Conservation (phyloP, 2,329 filamentous ascomycete genomes). For the Stachybotrys chlorohalonatus region DNA sequence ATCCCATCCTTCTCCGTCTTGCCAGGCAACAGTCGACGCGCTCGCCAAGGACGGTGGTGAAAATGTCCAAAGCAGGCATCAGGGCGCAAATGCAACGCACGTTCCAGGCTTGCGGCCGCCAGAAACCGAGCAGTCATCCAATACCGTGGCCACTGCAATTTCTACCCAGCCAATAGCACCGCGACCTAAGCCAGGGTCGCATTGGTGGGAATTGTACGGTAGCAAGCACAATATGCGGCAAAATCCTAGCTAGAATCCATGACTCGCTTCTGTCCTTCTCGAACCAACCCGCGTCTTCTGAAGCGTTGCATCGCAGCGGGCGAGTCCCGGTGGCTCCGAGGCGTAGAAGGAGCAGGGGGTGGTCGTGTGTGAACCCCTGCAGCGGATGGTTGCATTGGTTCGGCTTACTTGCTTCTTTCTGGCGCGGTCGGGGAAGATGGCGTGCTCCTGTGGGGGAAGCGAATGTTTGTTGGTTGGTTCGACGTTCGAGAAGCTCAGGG, state of each 20-base stretch:
- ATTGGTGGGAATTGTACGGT: no score
- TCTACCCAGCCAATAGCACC: no score
- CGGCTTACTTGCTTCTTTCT: background rate
- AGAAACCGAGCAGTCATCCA: no score
- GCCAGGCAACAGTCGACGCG: background rate
- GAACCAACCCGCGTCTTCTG: background rate
- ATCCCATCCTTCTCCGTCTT: background rate
- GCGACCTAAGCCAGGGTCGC: no score
- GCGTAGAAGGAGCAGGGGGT: background rate
- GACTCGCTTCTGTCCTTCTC: background rate
- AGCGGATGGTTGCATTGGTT: background rate
- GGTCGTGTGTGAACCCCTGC: background rate
- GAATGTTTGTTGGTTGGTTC: background rate
- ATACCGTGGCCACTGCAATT: no score
- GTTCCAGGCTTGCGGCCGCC: no score
- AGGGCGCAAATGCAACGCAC: no score
- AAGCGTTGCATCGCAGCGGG: background rate
- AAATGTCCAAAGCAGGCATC: no score
- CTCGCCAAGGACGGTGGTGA: background rate
- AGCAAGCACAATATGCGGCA: no score
- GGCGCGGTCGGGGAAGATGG: background rate
- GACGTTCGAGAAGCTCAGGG: background rate
- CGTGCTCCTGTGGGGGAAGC: background rate
- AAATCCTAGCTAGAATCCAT: no score
- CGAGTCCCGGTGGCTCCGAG: background rate